Evolutionary conservation across 345 rosid genomes (phyloP).

Genomic region (Luvunga scandens): DNA sequence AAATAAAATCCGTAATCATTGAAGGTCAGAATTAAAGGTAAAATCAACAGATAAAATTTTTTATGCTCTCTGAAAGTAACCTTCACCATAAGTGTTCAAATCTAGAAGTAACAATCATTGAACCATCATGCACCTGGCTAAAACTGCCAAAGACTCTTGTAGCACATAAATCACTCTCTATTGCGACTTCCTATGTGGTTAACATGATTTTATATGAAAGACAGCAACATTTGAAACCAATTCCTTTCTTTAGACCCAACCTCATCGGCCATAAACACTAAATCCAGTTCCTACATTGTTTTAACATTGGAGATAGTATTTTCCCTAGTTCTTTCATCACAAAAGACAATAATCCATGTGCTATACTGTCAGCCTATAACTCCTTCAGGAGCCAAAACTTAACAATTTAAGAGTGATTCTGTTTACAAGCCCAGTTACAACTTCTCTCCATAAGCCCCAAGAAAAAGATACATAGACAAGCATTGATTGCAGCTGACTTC

Average conservation of each 20-base stretch:
- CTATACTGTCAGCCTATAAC: neutral
- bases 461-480: too few species aligned
- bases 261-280: neutral
- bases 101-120: neutral
- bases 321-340: neutral
- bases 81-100: neutral
- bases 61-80: neutral
- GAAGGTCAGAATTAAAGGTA: neutral
- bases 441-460: neutral
- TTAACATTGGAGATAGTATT: neutral
- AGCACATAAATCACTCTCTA: neutral
- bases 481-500: neutral
- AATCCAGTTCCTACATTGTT: neutral
- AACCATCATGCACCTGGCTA: neutral
- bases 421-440: neutral
- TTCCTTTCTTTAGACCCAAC: neutral
- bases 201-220: neutral
- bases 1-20: neutral
- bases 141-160: neutral
- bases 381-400: neutral
- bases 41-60: neutral
- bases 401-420: neutral
- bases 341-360: neutral
- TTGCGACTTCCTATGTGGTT: neutral
- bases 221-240: neutral